Base-by-base conservation (phyloP, 2,329 filamentous ascomycete genomes). In the Ceratocystis ficicola region DNA sequence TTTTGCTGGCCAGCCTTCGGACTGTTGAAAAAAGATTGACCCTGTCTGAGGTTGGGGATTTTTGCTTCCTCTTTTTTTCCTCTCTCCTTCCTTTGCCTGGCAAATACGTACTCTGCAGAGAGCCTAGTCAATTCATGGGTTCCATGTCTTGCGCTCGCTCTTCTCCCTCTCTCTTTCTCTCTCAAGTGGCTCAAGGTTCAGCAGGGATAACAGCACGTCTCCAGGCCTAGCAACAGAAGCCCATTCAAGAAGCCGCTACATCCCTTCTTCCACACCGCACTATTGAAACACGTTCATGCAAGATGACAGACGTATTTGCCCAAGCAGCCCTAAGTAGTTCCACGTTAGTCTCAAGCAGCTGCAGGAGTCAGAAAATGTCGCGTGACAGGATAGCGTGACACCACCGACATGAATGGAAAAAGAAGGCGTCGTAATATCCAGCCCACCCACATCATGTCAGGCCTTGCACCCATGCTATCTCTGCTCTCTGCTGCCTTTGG, bases 221-320 rank as follows among this genome's bases (percentile, higher is more conserved):
- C 30, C 30, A 30, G 30, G 30, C 30, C 30, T n/a, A 15, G 32
- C 28, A 59, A 5, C 6, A 32, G 28, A 17, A 59, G 52, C 52
- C 30, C 30, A 30, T 6, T 5, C 30, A 7, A 30, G 30, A 30
- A 30, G 30, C 30, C 30, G 7, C 30, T 10, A 59, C 28, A 59
- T 36, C 52, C 52, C 5, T 32, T 32, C 17, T 17, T n/a, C 25
- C 17, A 30, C 12, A 59, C 52, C 25, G 52, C 52, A 59, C 52
- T 59, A 59, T 59, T 59, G 52, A 32, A 59, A 59, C 28, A 17
- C 17, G 28, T 59, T 59, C 28, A 59, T 59, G 52, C 28, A 50
- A n/a, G 28, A 32, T n/a, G 28, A 22, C 28, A 59, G 12, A 36
- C 32, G 25, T 32, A 22, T 30, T 59, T 4, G 2, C 5, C 12